Conservation (phyloP, 2,329 filamentous ascomycete species). For the Cadophora sp. region DNA sequence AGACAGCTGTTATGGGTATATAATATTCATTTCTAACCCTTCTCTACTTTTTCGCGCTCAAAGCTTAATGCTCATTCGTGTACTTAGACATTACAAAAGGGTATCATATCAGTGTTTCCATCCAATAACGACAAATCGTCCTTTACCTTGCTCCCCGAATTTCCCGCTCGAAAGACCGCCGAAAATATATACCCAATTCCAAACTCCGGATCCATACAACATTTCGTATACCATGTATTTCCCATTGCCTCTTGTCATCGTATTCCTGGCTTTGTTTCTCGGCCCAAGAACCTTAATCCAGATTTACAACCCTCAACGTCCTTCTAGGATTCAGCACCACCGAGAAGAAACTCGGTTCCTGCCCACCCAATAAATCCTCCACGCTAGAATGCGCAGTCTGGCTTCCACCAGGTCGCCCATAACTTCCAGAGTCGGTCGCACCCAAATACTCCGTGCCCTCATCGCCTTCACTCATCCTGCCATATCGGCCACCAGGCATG, state of each 20-base stretch:
- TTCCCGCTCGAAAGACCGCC: not conserved
- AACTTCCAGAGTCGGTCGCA: conserved; percentile 28
- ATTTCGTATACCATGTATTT: not conserved
- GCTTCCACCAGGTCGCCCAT: conserved; percentile 1
- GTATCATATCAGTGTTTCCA: conserved; percentile 7
- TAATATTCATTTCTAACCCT: not conserved
- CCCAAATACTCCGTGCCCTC: conserved; percentile 36
- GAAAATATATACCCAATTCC: not conserved
- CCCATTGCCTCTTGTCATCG: not conserved
- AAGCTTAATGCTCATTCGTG: not conserved
- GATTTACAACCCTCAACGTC: conserved; percentile 73
- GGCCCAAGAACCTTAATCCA: conserved; percentile 40
- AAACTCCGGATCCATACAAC: not conserved
- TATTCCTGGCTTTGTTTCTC: no score
- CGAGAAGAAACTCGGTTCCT: conserved; percentile 75
- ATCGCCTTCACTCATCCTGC: conserved; percentile 41
- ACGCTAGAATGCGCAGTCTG: conserved; percentile 24
- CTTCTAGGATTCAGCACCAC: conserved; percentile 72
- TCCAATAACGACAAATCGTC: conserved; percentile 12
- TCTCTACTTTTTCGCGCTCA: not conserved
- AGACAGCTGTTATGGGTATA: not conserved
- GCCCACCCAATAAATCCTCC: conserved; percentile 64
- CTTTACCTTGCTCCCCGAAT: not conserved
- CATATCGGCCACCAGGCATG: conserved; percentile 35
- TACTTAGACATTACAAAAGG: conserved; percentile 2